phyloP scores from a whole-genome alignment of 1,139 yeast species.

The Geotrichum klebahnii region DNA sequence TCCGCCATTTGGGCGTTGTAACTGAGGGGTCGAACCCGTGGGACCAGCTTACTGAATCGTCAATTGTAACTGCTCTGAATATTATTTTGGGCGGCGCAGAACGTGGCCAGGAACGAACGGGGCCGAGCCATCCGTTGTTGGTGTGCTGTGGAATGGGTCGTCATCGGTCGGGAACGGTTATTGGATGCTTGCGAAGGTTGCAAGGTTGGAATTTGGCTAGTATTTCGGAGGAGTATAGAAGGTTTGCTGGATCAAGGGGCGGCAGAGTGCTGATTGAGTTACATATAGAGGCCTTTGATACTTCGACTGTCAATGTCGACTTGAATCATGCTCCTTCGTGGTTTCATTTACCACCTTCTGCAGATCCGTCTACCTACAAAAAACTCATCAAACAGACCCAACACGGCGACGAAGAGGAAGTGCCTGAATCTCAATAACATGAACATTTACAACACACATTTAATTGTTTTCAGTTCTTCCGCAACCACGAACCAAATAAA shows the following conservation, averaged over 20 bases:
- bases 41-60: conserved; percentile 89
- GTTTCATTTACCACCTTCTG: conserved; percentile 29
- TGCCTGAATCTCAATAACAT: background rate
- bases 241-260: conserved; percentile 90
- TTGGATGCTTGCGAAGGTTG: conserved; percentile 83
- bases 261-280: conserved; percentile 88
- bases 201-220: conserved; percentile 96
- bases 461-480: no score
- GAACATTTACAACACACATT: no score
- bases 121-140: conserved; percentile 58
- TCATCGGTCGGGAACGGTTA: conserved; percentile 92
- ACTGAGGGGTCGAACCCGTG: conserved; percentile 81
- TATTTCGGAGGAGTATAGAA: conserved; percentile 86
- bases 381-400: no score
- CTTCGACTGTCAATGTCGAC: conserved; percentile 51
- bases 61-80: conserved; percentile 74
- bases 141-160: conserved; percentile 98
- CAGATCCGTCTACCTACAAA: no score
- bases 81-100: conserved; percentile 65
- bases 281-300: conserved; percentile 78
- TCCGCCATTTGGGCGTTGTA: conserved; percentile 54
- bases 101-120: conserved; percentile 10
- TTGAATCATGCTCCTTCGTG: conserved; percentile 50
- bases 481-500: no score
- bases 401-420: no score